Evolutionary conservation across 257 asterid genomes (phyloP).

Genomic region (Penstemon newberryi): DNA sequence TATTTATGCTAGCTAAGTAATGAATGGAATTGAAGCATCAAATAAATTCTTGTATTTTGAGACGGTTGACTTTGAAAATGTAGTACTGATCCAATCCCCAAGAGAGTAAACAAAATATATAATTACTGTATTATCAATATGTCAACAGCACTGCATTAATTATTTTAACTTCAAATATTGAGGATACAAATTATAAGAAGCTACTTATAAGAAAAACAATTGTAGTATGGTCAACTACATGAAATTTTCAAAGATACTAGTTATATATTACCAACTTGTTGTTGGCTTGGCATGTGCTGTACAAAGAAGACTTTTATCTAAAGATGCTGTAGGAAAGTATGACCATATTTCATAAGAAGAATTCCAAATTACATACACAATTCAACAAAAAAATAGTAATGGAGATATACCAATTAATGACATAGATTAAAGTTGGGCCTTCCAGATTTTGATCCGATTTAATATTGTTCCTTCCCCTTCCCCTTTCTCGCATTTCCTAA

Average conservation of each 20-base stretch:
- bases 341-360: too few relatives aligned
- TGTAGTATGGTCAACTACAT: conserved; percentile 19
- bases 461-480: too few relatives aligned
- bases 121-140: background rate
- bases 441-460: too few relatives aligned
- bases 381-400: too few relatives aligned
- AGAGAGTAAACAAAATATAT: too few relatives aligned
- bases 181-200: background rate
- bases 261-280: conserved; percentile 32
- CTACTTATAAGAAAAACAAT: too few relatives aligned
- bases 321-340: too few relatives aligned
- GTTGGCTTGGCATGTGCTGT: conserved; percentile 30
- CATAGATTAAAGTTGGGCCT: too few relatives aligned
- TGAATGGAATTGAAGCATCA: conserved; percentile 27
- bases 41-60: conserved; percentile 15
- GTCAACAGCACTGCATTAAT: background rate
- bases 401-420: too few relatives aligned
- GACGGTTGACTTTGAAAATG: conserved; percentile 34
- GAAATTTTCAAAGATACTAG: conserved; percentile 23
- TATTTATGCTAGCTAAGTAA: conserved; percentile 2
- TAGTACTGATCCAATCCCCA: background rate
- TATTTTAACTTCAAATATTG: background rate
- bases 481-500: too few relatives aligned
- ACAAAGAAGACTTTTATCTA: conserved; percentile 24
- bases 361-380: too few relatives aligned